Evolutionary conservation across 441 rosid genomes (phyloP).

Genomic region (Melastoma candidum): DNA sequence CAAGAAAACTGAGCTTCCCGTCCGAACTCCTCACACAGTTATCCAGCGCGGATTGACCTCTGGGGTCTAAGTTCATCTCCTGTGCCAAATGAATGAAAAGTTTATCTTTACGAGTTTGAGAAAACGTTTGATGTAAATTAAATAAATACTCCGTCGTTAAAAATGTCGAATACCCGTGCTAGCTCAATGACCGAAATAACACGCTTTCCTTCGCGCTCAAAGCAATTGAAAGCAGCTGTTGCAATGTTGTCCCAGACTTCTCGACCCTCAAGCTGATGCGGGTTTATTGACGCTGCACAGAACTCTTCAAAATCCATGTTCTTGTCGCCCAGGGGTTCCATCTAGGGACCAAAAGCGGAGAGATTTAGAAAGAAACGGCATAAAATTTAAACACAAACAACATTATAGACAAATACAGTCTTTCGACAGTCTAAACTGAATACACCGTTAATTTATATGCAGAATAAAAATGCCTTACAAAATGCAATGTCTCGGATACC

Average conservation of each 20-base stretch:
- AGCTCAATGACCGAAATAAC: slow-evolving; percentile 71
- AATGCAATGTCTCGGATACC: slow-evolving; percentile 54
- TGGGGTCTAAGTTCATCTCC: slow-evolving; percentile 81
- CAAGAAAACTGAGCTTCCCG: slow-evolving; percentile 7
- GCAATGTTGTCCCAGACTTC: slow-evolving; percentile 86
- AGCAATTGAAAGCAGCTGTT: slow-evolving; percentile 61
- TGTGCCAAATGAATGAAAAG: slow-evolving; percentile 18
- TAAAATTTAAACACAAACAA: slow-evolving; percentile 1
- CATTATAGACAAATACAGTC: too few species aligned
- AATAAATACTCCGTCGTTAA: not conserved
- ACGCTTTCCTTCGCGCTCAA: slow-evolving; percentile 78
- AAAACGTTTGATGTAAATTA: not conserved
- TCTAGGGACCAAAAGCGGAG: slow-evolving; percentile 21
- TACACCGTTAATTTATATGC: not conserved
- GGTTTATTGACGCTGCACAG: slow-evolving; percentile 81
- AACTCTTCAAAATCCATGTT: slow-evolving; percentile 89
- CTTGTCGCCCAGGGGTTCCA: slow-evolving; percentile 69
- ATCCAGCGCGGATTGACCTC: slow-evolving; percentile 13
- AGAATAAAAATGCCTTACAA: slow-evolving; percentile 26
- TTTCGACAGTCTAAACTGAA: not conserved
- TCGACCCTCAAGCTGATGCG: slow-evolving; percentile 73
- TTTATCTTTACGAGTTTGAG: not conserved
- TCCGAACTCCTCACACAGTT: slow-evolving; percentile 8
- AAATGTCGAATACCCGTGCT: slow-evolving; percentile 48
- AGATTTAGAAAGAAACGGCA: not conserved